phyloP scores from a whole-genome alignment of 768 basidiomycete species.

The Lyophyllum shimeji region DNA sequence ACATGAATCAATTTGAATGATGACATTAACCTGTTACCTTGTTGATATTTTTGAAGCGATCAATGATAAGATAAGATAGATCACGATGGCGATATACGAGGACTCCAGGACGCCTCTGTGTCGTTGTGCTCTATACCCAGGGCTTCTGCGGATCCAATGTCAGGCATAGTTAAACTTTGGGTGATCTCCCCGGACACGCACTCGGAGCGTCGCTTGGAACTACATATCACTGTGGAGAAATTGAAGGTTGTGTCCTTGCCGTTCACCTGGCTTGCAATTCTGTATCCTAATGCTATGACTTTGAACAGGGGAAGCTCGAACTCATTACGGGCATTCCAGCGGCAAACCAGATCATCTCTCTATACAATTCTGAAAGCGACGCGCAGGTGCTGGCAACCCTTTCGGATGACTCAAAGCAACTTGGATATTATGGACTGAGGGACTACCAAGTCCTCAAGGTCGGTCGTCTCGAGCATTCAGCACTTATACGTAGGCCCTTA shows the following conservation, averaged over 20 bases:
- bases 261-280: background rate
- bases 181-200: conserved; percentile 87
- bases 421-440: conserved; percentile 73
- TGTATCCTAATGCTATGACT: conserved; percentile 8
- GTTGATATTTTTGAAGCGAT: background rate
- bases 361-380: conserved; percentile 61
- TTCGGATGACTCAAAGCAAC: conserved; percentile 61
- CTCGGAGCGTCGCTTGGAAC: conserved; percentile 85
- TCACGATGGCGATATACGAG: background rate
- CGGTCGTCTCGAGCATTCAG: conserved; percentile 17
- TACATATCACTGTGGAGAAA: conserved; percentile 67
- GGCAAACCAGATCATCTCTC: conserved; percentile 64
- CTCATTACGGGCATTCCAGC: conserved; percentile 88
- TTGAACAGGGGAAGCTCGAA: conserved; percentile 72
- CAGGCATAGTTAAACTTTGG: conserved; percentile 44
- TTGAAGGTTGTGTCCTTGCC: conserved; percentile 65
- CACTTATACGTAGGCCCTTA: background rate
- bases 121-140: background rate
- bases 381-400: conserved; percentile 50
- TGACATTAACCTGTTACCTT: too few relatives aligned
- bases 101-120: background rate
- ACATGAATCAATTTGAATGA: too few relatives aligned
- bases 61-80: conserved; percentile 5
- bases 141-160: conserved; percentile 8
- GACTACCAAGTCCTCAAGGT: conserved; percentile 86